These are phyloP conservation scores for Myxozyma melibiosi DNA, from an alignment of 805 yeast genomes.

Conservation along the genomic window DNA sequence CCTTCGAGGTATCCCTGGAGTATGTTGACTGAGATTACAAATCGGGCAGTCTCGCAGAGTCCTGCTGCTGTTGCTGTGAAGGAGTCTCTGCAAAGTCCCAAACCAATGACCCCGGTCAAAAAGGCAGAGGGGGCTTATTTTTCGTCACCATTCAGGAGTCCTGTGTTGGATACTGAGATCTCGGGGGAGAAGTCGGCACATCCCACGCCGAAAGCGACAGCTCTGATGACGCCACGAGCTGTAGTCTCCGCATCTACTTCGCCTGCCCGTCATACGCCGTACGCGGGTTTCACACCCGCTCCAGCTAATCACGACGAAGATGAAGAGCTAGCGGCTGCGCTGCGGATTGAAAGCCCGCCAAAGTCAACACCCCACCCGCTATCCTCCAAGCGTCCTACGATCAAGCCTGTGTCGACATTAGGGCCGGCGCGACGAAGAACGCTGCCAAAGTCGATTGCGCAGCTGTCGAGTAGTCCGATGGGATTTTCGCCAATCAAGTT, in stretches of 20 bases:
- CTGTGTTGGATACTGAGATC: no score
- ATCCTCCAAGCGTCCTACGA: not conserved
- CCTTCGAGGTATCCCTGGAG: constrained; percentile 14
- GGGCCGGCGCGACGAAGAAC: constrained; percentile 8
- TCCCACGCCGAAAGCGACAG: not conserved
- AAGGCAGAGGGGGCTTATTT: no score
- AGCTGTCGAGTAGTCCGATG: constrained; percentile 9
- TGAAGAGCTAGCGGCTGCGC: constrained; percentile 13
- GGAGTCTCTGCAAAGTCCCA: not conserved
- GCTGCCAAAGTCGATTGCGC: not conserved
- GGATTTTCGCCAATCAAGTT: constrained; percentile 5
- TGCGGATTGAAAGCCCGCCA: not conserved
- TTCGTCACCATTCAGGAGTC: no score
- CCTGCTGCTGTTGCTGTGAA: not conserved
- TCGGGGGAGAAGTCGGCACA: no score
- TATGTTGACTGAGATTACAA: constrained; percentile 16
- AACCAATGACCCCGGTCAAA: not conserved
- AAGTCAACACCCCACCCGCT: not conserved
- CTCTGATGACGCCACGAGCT: not conserved
- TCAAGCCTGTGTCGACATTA: constrained; percentile 6
- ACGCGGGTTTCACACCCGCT: constrained; percentile 2
- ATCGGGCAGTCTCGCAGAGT: not conserved
- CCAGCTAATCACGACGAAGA: constrained; percentile 13
- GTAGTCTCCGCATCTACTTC: not conserved
- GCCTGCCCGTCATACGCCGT: not conserved